Conservation (phyloP, 2,329 filamentous ascomycete species). For the Gremmenia infestans region DNA sequence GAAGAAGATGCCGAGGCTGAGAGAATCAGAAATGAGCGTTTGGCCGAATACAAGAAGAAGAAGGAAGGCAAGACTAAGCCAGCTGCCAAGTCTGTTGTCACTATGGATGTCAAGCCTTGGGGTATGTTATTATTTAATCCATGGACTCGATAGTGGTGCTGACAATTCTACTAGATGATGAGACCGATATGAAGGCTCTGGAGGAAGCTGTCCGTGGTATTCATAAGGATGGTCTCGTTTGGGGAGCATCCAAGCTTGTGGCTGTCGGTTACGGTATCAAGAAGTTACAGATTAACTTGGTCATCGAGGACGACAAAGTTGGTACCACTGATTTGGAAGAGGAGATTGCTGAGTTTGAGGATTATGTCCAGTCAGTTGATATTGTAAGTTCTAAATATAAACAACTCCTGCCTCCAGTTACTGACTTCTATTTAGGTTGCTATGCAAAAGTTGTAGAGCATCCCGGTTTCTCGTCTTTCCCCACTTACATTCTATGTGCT, state of each 20-base stretch:
- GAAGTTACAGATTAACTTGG: slow-evolving; percentile 98
- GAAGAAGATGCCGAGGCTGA: slow-evolving; percentile 88
- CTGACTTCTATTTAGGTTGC: slow-evolving; percentile 45
- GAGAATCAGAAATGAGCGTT: slow-evolving; percentile 78
- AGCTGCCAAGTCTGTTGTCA: slow-evolving; percentile 93
- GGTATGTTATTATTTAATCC: slow-evolving; percentile 55
- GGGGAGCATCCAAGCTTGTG: slow-evolving; percentile 88
- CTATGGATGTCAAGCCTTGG: slow-evolving; percentile 97
- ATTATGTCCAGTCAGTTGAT: slow-evolving; percentile 94
- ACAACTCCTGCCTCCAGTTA: slow-evolving; percentile 15
- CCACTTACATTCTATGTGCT: slow-evolving; percentile 15
- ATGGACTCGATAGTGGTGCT: slow-evolving; percentile 10
- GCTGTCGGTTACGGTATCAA: slow-evolving; percentile 95
- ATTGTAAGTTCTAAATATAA: slow-evolving; percentile 46
- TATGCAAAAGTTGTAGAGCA: slow-evolving; percentile 83
- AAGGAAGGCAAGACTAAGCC: slow-evolving; percentile 91
- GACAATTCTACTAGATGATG: slow-evolving; percentile 59
- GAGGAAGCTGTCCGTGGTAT: slow-evolving; percentile 78
- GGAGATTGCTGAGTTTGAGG: slow-evolving; percentile 80
- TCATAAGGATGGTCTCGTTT: slow-evolving; percentile 89
- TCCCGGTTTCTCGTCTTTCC: slow-evolving; percentile 17
- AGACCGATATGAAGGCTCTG: slow-evolving; percentile 84
- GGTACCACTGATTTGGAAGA: slow-evolving; percentile 82
- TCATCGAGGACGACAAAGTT: slow-evolving; percentile 96
- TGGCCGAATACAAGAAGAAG: slow-evolving; percentile 94